These are phyloP conservation scores for Tetrahymena borealis DNA, from an alignment of 73 alveolate genomes.

Conservation along the genomic window DNA sequence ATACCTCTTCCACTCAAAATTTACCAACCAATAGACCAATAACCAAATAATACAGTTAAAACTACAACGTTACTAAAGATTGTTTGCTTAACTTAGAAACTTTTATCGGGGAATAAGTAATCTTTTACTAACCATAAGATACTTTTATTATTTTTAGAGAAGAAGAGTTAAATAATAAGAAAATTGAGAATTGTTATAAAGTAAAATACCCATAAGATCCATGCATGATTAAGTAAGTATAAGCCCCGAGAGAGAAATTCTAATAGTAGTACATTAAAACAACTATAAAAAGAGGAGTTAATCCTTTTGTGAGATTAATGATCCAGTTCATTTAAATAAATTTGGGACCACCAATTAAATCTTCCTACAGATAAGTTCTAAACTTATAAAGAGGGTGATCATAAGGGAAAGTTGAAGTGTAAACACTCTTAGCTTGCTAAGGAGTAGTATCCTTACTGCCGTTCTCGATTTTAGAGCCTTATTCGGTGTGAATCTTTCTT, in stretches of 20 bases:
- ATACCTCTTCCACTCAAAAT: constrained; percentile 50
- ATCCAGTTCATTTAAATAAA: constrained; percentile 40
- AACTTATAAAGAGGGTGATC: not conserved
- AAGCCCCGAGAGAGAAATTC: constrained; percentile 86
- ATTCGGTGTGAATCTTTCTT: not conserved
- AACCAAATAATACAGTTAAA: constrained; percentile 34
- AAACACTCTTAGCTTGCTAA: not conserved
- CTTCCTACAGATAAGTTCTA: constrained; percentile 22
- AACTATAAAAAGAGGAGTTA: constrained; percentile 36
- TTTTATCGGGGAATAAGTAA: constrained; percentile 78
- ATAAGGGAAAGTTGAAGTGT: not conserved
- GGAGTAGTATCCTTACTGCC: not conserved
- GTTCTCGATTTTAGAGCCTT: not conserved
- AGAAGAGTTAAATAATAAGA: too few species aligned
- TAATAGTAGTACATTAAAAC: constrained; percentile 75
- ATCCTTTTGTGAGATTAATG: constrained; percentile 60
- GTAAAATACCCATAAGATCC: not conserved
- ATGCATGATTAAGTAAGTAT: constrained; percentile 41
- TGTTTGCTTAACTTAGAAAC: constrained; percentile 58
- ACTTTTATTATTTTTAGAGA: constrained; percentile 47
- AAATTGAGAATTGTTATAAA: too few species aligned
- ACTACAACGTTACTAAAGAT: constrained; percentile 6
- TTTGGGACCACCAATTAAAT: constrained; percentile 60
- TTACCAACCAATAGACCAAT: constrained; percentile 54
- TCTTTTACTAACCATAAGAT: constrained; percentile 87